Conservation (phyloP, 2,329 filamentous ascomycete species). For the Tolypocladium endophyticum region DNA sequence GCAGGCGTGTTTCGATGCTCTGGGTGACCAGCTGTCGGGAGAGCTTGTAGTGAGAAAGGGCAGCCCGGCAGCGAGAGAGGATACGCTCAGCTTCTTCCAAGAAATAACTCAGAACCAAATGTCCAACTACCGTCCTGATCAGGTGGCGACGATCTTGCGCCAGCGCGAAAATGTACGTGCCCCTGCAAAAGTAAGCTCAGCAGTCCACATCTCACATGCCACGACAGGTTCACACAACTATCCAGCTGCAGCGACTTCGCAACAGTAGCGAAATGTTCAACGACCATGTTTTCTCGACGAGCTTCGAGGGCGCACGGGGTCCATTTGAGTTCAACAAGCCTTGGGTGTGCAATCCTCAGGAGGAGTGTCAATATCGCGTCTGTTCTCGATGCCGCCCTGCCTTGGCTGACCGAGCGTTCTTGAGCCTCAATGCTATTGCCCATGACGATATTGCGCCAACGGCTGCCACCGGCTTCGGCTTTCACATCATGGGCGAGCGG, state of each 20-base stretch:
- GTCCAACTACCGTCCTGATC: constrained; percentile 32
- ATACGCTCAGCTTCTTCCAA: constrained; percentile 32
- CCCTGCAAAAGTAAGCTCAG: not conserved
- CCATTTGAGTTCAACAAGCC: constrained; percentile 16
- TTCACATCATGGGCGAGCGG: constrained; percentile 30
- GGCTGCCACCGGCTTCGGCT: constrained; percentile 41
- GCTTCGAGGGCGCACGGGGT: constrained; percentile 7
- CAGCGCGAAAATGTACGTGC: constrained; percentile 38
- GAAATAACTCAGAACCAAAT: constrained; percentile 33
- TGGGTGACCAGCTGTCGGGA: constrained; percentile 21
- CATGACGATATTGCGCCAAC: constrained; percentile 38
- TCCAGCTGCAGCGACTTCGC: constrained; percentile 16
- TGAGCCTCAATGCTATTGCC: constrained; percentile 40
- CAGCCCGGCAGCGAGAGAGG: constrained; percentile 28
- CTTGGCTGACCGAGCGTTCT: constrained; percentile 30
- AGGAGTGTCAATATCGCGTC: constrained; percentile 39
- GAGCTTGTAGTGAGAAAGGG: constrained; percentile 23
- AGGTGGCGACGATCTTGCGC: constrained; percentile 35
- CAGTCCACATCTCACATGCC: not conserved
- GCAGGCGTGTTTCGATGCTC: constrained; percentile 21
- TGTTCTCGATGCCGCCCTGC: constrained; percentile 39
- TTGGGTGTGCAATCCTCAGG: constrained; percentile 24
- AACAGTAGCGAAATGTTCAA: constrained; percentile 11
- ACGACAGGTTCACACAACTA: constrained; percentile 20
- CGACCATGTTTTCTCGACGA: constrained; percentile 6